phyloP scores from a whole-genome alignment of 2,329 filamentous ascomycete species.

The Colletotrichum gigasporum region DNA sequence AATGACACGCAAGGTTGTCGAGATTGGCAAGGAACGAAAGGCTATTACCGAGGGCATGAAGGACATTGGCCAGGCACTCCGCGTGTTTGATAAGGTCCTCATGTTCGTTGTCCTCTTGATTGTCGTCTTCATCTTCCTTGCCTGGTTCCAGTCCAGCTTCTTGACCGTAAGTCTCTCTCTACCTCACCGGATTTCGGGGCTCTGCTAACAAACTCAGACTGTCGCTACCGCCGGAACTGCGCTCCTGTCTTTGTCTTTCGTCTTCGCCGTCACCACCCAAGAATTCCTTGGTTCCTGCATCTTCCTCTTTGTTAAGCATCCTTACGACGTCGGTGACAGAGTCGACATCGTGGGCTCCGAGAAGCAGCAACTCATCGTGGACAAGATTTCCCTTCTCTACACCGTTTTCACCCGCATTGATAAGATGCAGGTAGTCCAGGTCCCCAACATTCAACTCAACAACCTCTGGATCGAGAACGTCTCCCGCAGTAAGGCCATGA shows the following conservation, averaged over 20 bases:
- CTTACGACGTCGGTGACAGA: conserved; percentile 94
- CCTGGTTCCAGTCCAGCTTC: conserved; percentile 34
- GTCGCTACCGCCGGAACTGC: conserved; percentile 91
- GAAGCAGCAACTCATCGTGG: conserved; percentile 78
- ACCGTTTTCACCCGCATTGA: conserved; percentile 84
- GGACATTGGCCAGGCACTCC: conserved; percentile 94
- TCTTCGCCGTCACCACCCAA: conserved; percentile 90
- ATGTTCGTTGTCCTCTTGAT: conserved; percentile 83
- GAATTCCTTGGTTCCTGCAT: conserved; percentile 98
- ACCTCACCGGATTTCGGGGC: neutral
- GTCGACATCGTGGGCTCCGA: conserved; percentile 76
- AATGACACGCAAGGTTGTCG: conserved; percentile 88
- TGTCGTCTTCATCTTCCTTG: conserved; percentile 79
- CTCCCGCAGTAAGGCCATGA: conserved; percentile 90
- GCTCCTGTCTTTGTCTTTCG: conserved; percentile 93
- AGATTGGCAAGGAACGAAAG: conserved; percentile 87
- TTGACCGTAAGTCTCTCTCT: conserved; percentile 57
- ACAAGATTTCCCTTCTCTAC: conserved; percentile 93
- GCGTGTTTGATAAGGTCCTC: conserved; percentile 88
- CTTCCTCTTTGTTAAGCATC: conserved; percentile 98
- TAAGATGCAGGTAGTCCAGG: conserved; percentile 79
- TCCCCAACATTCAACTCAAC: conserved; percentile 93
- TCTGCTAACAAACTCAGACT: conserved; percentile 57
- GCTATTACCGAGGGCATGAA: conserved; percentile 93
- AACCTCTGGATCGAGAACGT: conserved; percentile 96